Base-by-base conservation (phyloP, 139 green algal genomes). In the Eudorina sp. region DNA sequence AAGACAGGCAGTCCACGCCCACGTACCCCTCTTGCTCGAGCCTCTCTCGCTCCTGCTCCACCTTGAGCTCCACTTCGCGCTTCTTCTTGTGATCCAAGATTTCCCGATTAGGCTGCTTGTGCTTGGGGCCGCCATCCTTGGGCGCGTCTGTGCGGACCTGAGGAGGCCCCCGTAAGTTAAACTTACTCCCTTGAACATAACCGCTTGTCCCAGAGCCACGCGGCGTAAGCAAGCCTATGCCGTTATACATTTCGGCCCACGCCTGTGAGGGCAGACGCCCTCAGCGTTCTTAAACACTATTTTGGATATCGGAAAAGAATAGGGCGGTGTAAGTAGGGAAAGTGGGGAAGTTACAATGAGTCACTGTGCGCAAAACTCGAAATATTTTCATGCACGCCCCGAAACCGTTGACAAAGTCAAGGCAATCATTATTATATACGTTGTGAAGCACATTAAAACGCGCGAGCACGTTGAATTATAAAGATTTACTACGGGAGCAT, bases 21-120 rank as follows among this genome's bases (percentile, higher is more conserved):
- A 38, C 48, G 90, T 69, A 98, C 94, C 96, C 97, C n/a, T 98
- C 89, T 64, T 97, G 96, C 86, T 98, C 94, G 58, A 99, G 93
- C 74, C 94, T 86, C 18, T 98, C 96, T 36, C 92, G 84, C 51
- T 98, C 88, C 83, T 97, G 90, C 70, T 95, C 76, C 64, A 99
- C 90, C 91, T 98, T 94, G 29, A 99, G 86, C 93, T 99, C 98
- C 2, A 99, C 94, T 76, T 98, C 95, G 0, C 98, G 93, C 92
- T 98, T 99, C 29, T 92, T 90, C 68, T 99, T 98, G 92, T 99
- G 98, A 70, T 98, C 94, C 38, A 99, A 80, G 46, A 99, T 99
- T 4, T 92, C 94, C 43, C 94, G 72, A 86, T 99, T 97, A 45
- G 97, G 90, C 89, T 97, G 89, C 41, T 91, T 89, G 25, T 93